These are phyloP conservation scores for Thalassiosira exigua DNA, from an alignment of 352 stramenopile genomes.

Conservation along the genomic window DNA sequence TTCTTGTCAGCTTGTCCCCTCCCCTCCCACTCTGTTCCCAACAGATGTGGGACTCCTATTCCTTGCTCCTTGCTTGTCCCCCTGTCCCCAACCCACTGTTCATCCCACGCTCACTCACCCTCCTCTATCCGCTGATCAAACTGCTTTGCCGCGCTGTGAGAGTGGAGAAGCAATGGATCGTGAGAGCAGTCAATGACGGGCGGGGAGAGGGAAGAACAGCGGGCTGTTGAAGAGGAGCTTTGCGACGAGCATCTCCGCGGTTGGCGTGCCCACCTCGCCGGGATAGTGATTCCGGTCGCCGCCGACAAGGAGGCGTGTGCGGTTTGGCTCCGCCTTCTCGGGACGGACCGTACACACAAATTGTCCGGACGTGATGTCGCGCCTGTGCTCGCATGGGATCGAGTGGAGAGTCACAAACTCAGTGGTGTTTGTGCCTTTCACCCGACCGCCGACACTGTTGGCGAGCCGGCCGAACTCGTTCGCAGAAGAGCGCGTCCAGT, in stretches of 20 bases:
- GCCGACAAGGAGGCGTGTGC: slow-evolving; percentile 2
- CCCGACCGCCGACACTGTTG: slow-evolving; percentile 24
- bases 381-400: slow-evolving; percentile 12
- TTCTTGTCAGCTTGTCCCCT: no score
- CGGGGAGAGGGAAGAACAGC: no score
- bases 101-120: no score
- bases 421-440: slow-evolving; percentile 59
- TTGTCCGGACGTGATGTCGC: background rate
- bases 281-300: slow-evolving; percentile 21
- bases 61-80: no score
- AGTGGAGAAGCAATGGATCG: no score
- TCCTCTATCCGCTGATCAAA: no score
- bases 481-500: slow-evolving; percentile 31
- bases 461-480: slow-evolving; percentile 57
- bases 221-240: slow-evolving; percentile 55
- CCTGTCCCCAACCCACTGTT: no score
- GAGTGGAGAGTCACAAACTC: slow-evolving; percentile 42
- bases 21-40: no score
- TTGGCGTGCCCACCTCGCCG: slow-evolving; percentile 11
- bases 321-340: background rate
- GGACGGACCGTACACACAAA: no score
- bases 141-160: no score
- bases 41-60: no score
- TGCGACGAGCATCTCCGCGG: slow-evolving; percentile 16
- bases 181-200: no score